Conservation (phyloP, 1,284 basidiomycete genomes). For the Ustanciosporium gigantosporum region DNA sequence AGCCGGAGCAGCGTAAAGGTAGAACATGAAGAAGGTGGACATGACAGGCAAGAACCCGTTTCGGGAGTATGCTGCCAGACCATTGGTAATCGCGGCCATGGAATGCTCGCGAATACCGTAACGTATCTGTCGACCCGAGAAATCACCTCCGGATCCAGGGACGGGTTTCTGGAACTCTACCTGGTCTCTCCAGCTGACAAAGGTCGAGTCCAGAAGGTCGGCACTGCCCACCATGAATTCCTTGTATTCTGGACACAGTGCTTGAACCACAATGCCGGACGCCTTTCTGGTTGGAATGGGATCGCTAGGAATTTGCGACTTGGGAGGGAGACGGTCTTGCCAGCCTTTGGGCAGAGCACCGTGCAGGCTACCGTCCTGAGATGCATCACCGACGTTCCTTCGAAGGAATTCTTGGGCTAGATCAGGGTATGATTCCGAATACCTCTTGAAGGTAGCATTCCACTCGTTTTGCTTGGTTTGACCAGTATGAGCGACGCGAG, state of each 20-base stretch:
- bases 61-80: conserved; percentile 80
- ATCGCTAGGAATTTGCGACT: conserved; percentile 77
- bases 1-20: conserved; percentile 88
- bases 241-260: conserved; percentile 74
- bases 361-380: too few relatives aligned
- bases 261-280: conserved; percentile 83
- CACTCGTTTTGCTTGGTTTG: conserved; percentile 76
- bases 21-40: conserved; percentile 73
- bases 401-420: conserved; percentile 84
- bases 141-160: conserved; percentile 77
- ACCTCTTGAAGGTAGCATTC: conserved; percentile 73
- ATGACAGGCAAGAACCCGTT: conserved; percentile 77
- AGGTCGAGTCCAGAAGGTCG: conserved; percentile 87
- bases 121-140: conserved; percentile 86
- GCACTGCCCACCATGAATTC: conserved; percentile 82
- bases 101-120: conserved; percentile 97
- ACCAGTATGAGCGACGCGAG: conserved; percentile 71
- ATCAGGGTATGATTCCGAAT: conserved; percentile 76
- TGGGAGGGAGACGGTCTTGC: conserved; percentile 82
- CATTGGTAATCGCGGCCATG: conserved; percentile 94
- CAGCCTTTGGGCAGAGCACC: conserved; percentile 83
- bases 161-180: conserved; percentile 86
- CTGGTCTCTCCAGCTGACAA: conserved; percentile 77
- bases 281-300: conserved; percentile 89
- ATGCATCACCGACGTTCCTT: conserved; percentile 78